phyloP scores from a whole-genome alignment of 371 early-diverging fungal species.

The Apophysomyces trapeziformis region DNA sequence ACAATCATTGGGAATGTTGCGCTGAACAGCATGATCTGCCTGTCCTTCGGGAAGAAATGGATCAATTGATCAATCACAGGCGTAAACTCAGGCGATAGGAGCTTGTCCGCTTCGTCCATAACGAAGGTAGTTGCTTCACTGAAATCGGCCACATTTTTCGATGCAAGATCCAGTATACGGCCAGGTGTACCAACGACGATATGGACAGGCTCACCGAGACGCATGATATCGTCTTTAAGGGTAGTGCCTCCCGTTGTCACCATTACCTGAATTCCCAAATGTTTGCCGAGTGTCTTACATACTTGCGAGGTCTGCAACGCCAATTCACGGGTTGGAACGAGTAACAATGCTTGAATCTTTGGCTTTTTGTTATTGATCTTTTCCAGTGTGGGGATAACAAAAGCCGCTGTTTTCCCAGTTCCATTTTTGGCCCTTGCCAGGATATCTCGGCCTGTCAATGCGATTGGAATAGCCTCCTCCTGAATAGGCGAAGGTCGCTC shows the following conservation, averaged over 20 bases:
- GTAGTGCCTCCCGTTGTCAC: constrained; percentile 98
- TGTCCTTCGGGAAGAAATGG: constrained; percentile 77
- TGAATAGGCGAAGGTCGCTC: constrained; percentile 99
- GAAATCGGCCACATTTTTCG: constrained; percentile 88
- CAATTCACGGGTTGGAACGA: constrained; percentile 98
- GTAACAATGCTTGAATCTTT: constrained; percentile 83
- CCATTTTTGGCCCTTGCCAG: constrained; percentile 98
- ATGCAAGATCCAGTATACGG: constrained; percentile 94
- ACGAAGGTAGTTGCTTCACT: constrained; percentile 88
- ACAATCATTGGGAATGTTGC: constrained; percentile 99
- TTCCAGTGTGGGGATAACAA: constrained; percentile 94
- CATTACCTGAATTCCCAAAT: constrained; percentile 93
- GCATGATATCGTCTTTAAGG: constrained; percentile 97
- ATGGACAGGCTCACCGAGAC: constrained; percentile 91
- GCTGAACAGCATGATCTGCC: constrained; percentile 96
- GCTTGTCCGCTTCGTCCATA: constrained; percentile 99
- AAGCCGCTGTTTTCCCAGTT: constrained; percentile 99
- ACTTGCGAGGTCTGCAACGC: constrained; percentile 97
- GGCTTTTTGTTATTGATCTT: constrained; percentile 84
- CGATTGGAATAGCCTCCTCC: constrained; percentile 98
- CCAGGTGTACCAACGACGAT: constrained; percentile 98
- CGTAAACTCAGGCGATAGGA: constrained; percentile 94
- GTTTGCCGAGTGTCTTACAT: constrained; percentile 92
- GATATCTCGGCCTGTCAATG: constrained; percentile 95
- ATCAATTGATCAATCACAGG: constrained; percentile 96